Percentiles rank a stretch among this genome's conserved stretches.
Evolutionary conservation across 1,284 basidiomycete species (phyloP).

Genomic region (Xerocomus minutiporus): DNA sequence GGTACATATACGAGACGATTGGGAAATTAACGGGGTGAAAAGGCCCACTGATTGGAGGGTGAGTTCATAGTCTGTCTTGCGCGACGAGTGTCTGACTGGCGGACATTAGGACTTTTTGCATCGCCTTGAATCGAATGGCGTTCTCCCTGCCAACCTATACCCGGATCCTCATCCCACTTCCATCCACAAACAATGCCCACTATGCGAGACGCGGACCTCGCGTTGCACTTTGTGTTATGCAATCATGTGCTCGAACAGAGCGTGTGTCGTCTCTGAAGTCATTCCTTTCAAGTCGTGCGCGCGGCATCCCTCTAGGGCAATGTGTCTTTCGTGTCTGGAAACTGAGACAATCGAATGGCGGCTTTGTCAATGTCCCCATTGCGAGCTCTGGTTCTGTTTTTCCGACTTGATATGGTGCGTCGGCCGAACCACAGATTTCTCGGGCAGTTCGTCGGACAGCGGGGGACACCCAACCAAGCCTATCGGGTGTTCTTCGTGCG

Average conservation of each 20-base stretch:
- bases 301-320: constrained; percentile 8
- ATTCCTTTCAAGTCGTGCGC: constrained; percentile 20
- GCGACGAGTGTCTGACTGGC: background rate
- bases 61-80: background rate
- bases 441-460: background rate
- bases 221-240: constrained; percentile 1
- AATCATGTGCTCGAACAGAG: constrained; percentile 18
- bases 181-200: constrained; percentile 10
- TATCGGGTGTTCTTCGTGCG: constrained; percentile 15
- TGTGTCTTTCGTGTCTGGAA: background rate
- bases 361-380: constrained; percentile 15
- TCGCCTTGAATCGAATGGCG: constrained; percentile 11
- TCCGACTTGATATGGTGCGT: constrained; percentile 24
- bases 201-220: constrained; percentile 10
- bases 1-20: constrained; percentile 12
- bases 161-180: background rate
- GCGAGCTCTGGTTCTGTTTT: constrained; percentile 21
- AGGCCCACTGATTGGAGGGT: constrained; percentile 15
- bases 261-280: constrained; percentile 15
- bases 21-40: constrained; percentile 9
- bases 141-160: background rate
- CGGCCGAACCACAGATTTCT: constrained; percentile 14
- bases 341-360: background rate
- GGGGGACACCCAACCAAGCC: constrained; percentile 1
- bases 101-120: constrained; percentile 14